A percentile compares a stretch with the other conserved stretches of the same genome.
Evolutionary conservation across 371 early-diverging fungal species (phyloP).

Genomic region (Saksenaea vasiformis): DNA sequence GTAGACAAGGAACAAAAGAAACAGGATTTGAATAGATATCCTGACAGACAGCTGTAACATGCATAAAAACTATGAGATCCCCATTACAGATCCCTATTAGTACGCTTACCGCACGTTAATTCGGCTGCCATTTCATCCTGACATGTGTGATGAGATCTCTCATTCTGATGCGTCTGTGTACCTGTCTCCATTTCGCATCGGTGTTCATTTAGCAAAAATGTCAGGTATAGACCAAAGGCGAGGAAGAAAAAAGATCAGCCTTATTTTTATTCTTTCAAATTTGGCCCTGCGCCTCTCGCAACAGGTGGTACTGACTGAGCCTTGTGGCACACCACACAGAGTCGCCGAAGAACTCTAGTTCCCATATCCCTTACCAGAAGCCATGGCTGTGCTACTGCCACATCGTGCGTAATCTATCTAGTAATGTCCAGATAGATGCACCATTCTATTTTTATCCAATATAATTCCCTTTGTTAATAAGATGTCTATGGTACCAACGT

Average conservation of each 20-base stretch:
- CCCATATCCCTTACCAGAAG: neutral
- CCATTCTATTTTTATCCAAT: too few species aligned
- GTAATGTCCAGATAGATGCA: too few species aligned
- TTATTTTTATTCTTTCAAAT: neutral
- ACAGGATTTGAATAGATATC: slow-evolving; percentile 23
- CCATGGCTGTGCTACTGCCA: neutral
- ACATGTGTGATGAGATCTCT: neutral
- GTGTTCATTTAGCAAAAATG: neutral
- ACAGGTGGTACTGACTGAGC: neutral
- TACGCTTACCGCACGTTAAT: neutral
- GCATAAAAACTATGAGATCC: neutral
- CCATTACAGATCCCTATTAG: neutral
- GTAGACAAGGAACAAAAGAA: slow-evolving; percentile 27
- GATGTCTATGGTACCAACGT: too few species aligned
- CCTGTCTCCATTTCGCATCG: neutral
- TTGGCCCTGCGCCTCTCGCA: neutral
- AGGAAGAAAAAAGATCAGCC: neutral
- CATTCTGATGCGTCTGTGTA: neutral
- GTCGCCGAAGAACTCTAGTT: neutral
- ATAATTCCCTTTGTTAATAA: too few species aligned
- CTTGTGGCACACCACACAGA: neutral
- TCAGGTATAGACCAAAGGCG: neutral
- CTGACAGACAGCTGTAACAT: slow-evolving; percentile 20
- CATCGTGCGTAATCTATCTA: neutral
- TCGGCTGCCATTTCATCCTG: slow-evolving; percentile 1